Base-by-base conservation (phyloP, 306 rosid species). In the Quercus bicolor region DNA sequence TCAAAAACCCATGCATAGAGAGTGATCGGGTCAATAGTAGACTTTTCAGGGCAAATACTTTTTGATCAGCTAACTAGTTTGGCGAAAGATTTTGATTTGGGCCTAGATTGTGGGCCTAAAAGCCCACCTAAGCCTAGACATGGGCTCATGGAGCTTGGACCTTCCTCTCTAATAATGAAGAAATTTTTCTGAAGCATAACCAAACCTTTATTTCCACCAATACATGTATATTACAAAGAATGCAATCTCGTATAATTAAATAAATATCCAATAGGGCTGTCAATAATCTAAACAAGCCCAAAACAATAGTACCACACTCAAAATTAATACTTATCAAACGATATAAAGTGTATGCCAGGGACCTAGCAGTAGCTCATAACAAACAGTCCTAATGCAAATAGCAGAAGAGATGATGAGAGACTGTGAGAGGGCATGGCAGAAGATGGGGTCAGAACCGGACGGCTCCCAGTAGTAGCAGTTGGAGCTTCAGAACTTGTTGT, bases 391-490 rank as follows among this genome's bases (percentile, higher is more conserved):
- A 86, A 55, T 11, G 86, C 85, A 48, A 88, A 51, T 11, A 91
- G 77, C 51, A 91, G 70, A 81, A 86, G 28, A 65, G 78, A 73
- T 51, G 90, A 71, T 11, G 93, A 79, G 72, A 84, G 23, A 68
- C 51, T 68, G 76, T 78, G 72, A 56, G 90, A 86, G 15, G 80
- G 48, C 10, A 66, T 3, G 55, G 92, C 90, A 26, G 87, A 79
- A 5, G 98, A 92, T 6, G 97, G 94, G 56, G 87, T 87, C 68
- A 91, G 64, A 73, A 64, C 80, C 2, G 94, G 83, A 59, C 86
- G 94, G 82, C 91, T 88, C 20, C 92, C 89, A 4, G 85, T 69
- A 26, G 87, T 68, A 69, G 68, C 72, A 45, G 92, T 78, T 5
- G 97, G 93, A 76, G 87, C 75, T 31, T 70, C 88, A 1, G 91